Evolutionary conservation across 257 asterid genomes (phyloP).

Genomic region (Solanum appendiculatum): DNA sequence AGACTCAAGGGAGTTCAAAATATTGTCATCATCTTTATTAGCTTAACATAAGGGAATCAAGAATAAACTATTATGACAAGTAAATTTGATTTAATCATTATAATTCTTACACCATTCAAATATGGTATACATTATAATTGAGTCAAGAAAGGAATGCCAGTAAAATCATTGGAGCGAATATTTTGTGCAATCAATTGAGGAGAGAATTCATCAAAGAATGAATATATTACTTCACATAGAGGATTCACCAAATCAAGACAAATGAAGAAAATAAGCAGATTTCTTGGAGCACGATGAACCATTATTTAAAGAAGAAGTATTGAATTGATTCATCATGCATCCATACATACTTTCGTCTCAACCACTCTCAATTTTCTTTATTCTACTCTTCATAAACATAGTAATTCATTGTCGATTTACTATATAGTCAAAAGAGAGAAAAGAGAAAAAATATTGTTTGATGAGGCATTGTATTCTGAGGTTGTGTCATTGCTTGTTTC

Average conservation of each 20-base stretch:
- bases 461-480: no score
- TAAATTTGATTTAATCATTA: no score
- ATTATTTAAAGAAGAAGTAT: background rate
- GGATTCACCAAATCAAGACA: background rate
- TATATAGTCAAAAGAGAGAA: no score
- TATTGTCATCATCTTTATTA: background rate
- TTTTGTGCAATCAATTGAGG: background rate
- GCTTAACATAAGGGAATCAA: background rate
- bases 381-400: no score
- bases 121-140: no score
- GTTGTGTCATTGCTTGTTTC: no score
- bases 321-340: background rate
- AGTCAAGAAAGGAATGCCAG: background rate
- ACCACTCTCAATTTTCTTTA: background rate
- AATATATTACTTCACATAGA: background rate
- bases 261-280: background rate
- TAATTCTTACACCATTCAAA: no score
- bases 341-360: background rate
- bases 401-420: no score
- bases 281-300: background rate
- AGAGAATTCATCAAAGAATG: background rate
- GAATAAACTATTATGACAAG: no score
- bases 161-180: background rate
- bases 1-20: background rate
- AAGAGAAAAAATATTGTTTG: no score